These are phyloP conservation scores for Taphrina confusa DNA, from an alignment of 1,139 yeast species.

Conservation along the genomic window DNA sequence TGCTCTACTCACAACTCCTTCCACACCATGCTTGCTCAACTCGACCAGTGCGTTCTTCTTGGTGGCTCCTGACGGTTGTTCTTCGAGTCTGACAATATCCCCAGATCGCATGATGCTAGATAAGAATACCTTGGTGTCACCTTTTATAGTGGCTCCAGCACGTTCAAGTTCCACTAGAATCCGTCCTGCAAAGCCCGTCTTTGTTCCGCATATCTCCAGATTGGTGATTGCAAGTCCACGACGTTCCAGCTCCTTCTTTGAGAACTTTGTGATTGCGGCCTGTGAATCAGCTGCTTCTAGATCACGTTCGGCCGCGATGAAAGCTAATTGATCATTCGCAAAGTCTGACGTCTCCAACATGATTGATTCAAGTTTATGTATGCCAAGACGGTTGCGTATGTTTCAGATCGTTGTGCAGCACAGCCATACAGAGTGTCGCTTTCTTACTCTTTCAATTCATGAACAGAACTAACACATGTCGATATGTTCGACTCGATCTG, in stretches of 20 bases:
- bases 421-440: too few species aligned
- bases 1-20: conserved; percentile 64
- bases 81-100: conserved; percentile 35
- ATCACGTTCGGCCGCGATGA: conserved; percentile 22
- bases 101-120: conserved; percentile 34
- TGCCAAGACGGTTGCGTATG: too few species aligned
- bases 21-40: conserved; percentile 44
- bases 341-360: conserved; percentile 5
- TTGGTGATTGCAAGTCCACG: conserved; percentile 36
- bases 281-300: conserved; percentile 22
- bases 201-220: conserved; percentile 17
- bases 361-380: too few species aligned
- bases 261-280: conserved; percentile 5
- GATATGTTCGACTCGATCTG: too few species aligned
- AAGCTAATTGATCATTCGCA: conserved; percentile 18
- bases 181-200: conserved; percentile 37
- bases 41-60: neutral
- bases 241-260: conserved; percentile 24
- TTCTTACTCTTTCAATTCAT: too few species aligned
- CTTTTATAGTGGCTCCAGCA: neutral
- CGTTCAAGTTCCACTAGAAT: conserved; percentile 25
- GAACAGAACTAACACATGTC: too few species aligned
- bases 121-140: neutral
- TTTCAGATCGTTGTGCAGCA: too few species aligned
- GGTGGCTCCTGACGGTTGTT: conserved; percentile 17